Conservation (phyloP, 2,329 filamentous ascomycete species). For the Scytalidium lignicola region DNA sequence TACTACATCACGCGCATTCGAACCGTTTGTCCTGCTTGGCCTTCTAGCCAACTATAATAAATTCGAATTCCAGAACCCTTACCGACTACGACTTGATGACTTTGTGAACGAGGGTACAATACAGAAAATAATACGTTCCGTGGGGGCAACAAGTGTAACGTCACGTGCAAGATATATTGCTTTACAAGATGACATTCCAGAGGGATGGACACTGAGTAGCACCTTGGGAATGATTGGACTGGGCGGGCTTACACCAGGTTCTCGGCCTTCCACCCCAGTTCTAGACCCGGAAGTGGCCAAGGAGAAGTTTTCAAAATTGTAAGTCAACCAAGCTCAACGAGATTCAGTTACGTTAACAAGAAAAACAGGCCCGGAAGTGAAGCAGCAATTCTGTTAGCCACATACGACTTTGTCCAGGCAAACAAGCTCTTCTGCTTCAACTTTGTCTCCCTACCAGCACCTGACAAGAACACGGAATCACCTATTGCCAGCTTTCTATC, state of each 20-base stretch:
- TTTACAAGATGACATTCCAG: slow-evolving; percentile 83
- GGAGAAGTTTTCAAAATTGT: slow-evolving; percentile 74
- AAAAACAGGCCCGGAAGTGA: slow-evolving; percentile 65
- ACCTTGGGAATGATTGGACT: slow-evolving; percentile 83
- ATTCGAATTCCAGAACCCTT: slow-evolving; percentile 97
- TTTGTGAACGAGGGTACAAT: slow-evolving; percentile 92
- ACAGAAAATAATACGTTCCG: slow-evolving; percentile 69
- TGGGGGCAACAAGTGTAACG: slow-evolving; percentile 65
- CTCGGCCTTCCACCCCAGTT: slow-evolving; percentile 55
- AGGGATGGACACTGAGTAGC: slow-evolving; percentile 78
- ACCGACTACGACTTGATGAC: slow-evolving; percentile 84
- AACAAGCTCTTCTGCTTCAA: slow-evolving; percentile 95
- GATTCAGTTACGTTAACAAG: slow-evolving; percentile 16
- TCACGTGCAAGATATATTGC: slow-evolving; percentile 74
- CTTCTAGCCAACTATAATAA: slow-evolving; percentile 98
- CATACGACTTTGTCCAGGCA: slow-evolving; percentile 89
- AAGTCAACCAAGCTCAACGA: slow-evolving; percentile 32
- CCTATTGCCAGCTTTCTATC: slow-evolving; percentile 82
- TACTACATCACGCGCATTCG: slow-evolving; percentile 55
- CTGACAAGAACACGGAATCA: slow-evolving; percentile 62
- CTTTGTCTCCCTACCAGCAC: slow-evolving; percentile 60
- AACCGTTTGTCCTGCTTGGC: slow-evolving; percentile 78
- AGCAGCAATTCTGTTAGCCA: slow-evolving; percentile 73
- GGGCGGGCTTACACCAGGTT: slow-evolving; percentile 65
- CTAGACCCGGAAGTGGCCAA: slow-evolving; percentile 78